Evolutionary conservation across 768 basidiomycete genomes (phyloP).

Genomic region (Boletellus sp.): DNA sequence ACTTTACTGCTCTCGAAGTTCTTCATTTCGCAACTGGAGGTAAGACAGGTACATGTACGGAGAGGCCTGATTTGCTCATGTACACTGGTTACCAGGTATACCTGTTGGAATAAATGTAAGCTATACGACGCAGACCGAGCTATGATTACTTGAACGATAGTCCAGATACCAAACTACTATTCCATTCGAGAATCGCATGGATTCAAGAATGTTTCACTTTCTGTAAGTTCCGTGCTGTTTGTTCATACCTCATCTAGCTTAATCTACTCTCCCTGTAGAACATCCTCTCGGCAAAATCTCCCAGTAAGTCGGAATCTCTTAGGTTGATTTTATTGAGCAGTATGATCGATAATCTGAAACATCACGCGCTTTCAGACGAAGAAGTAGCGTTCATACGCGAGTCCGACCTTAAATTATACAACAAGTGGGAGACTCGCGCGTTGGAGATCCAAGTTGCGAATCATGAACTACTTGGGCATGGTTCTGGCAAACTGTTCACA

Average conservation of each 20-base stretch:
- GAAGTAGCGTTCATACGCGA: slow-evolving; percentile 80
- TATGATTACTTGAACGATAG: neutral
- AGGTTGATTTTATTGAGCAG: neutral
- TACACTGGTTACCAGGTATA: slow-evolving; percentile 47
- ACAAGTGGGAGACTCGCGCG: slow-evolving; percentile 70
- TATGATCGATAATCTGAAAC: neutral
- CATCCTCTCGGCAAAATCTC: slow-evolving; percentile 83
- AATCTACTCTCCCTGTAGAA: slow-evolving; percentile 43
- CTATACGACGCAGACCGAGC: neutral
- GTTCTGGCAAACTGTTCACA: slow-evolving; percentile 79
- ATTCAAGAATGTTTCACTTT: slow-evolving; percentile 87
- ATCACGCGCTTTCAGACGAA: slow-evolving; percentile 47
- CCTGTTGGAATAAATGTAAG: slow-evolving; percentile 82
- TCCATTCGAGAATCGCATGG: slow-evolving; percentile 76
- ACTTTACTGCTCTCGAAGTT: slow-evolving; percentile 83
- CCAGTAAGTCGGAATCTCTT: slow-evolving; percentile 44
- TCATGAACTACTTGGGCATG: slow-evolving; percentile 85
- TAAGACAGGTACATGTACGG: slow-evolving; percentile 29
- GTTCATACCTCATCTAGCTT: neutral
- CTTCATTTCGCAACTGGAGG: slow-evolving; percentile 82
- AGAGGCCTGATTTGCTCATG: neutral
- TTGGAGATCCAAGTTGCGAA: slow-evolving; percentile 91
- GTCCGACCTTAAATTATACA: slow-evolving; percentile 70
- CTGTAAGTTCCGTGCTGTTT: slow-evolving; percentile 42
- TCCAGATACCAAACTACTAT: slow-evolving; percentile 81